Base-by-base conservation (phyloP, 805 yeast genomes). In the Metschnikowia cerradonensis region DNA sequence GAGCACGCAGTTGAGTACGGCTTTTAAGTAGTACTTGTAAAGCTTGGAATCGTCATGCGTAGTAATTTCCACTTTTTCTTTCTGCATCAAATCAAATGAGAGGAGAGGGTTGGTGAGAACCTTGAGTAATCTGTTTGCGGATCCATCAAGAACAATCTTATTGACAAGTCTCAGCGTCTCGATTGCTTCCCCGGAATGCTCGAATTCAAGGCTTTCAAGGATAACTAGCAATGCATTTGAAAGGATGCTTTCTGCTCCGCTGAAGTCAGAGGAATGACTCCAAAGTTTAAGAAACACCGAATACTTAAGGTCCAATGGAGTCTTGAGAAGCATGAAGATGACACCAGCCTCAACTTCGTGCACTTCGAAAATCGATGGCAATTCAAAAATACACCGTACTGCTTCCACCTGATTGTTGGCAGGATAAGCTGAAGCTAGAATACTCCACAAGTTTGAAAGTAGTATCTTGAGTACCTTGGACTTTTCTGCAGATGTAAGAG, bases 311-410 rank as follows among this genome's bases (percentile, higher is more conserved):
- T 38, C 37, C 10, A 48, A 48, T 4, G 71, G 61, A 2, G 66
- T 56, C 3, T 74, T 62, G 13, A 83, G 60, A 31, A 88, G 75
- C 43, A 82, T 73, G 1, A 79, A 71, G 0, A 88, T 71, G 2
- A 91, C 55, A 0, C 89, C 86, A 1, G 96, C 92, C 59, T 90
- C 96, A 23, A 90, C 76, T 53, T 79, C 77, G 43, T 78, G 68
- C 2, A 76, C 60, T 13, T 81, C 80, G 23, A 79, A 73, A 17
- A 76, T 68, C n/a, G 77, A 65, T 37, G 82, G 84, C 46, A 92
- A 67, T 5, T 76, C 72, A 73, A 88, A 84, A 2, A 91, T 72
- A 20, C 80, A 72, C 47, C 78, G 80, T 1, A 86, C 88, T 0
- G 86, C 77, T 58, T 88, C 95, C 1, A 86, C 84, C 60, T 89